Conservation (phyloP, 805 yeast species). For the Candida xyloterini region DNA sequence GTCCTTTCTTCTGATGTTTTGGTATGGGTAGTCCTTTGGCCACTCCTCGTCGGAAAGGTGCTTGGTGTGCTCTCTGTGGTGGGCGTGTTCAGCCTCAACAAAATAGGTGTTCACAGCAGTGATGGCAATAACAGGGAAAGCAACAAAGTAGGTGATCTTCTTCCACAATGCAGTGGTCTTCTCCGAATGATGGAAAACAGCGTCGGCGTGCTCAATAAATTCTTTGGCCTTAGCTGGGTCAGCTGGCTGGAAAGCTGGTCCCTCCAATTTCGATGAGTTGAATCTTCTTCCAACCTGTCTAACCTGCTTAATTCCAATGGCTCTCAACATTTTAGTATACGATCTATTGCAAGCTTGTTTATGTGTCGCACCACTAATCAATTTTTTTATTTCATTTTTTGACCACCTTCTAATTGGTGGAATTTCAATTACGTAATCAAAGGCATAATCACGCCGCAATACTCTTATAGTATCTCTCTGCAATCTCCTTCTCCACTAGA, state of each 20-base stretch:
- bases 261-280: slow-evolving; percentile 27
- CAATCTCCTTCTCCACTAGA: slow-evolving; percentile 57
- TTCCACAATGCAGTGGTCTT: slow-evolving; percentile 79
- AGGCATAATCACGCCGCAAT: not conserved
- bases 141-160: slow-evolving; percentile 75
- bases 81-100: slow-evolving; percentile 84
- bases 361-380: slow-evolving; percentile 10
- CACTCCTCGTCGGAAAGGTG: slow-evolving; percentile 85
- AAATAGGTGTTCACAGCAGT: slow-evolving; percentile 78
- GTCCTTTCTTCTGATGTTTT: slow-evolving; percentile 81
- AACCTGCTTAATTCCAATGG: slow-evolving; percentile 33
- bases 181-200: slow-evolving; percentile 75
- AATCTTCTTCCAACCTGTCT: slow-evolving; percentile 33
- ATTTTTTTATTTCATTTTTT: slow-evolving; percentile 4
- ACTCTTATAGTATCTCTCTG: slow-evolving; percentile 16
- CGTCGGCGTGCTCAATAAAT: slow-evolving; percentile 57
- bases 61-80: slow-evolving; percentile 76
- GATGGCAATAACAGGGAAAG: slow-evolving; percentile 75
- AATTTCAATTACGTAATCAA: not conserved
- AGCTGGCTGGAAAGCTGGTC: slow-evolving; percentile 47
- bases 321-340: slow-evolving; percentile 42
- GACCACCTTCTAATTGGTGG: slow-evolving; percentile 10
- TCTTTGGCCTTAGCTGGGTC: slow-evolving; percentile 69
- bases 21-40: slow-evolving; percentile 89
- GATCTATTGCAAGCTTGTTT: slow-evolving; percentile 4